Conservation (phyloP, 352 stramenopile species). For the Phytophthora citricola region DNA sequence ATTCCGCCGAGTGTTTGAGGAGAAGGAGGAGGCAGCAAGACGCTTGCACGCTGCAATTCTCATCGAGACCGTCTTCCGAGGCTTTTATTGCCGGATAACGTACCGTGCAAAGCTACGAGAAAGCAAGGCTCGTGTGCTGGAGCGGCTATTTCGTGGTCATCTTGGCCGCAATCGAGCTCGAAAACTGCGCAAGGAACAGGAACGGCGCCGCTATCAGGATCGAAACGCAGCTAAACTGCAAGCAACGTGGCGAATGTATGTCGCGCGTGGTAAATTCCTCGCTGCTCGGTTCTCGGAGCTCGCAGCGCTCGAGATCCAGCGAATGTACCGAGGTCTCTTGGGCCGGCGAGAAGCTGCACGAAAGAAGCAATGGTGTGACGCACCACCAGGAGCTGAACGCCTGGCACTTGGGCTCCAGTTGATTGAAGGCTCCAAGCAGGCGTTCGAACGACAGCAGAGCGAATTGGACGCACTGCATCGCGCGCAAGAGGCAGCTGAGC, state of each 20-base stretch:
- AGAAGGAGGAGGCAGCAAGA: conserved; percentile 26
- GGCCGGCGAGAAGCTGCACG: conserved; percentile 67
- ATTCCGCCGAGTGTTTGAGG: conserved; percentile 38
- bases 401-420: conserved; percentile 90
- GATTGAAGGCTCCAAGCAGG: conserved; percentile 94
- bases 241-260: conserved; percentile 90
- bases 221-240: conserved; percentile 83
- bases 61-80: conserved; percentile 78
- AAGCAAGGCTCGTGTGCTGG: conserved; percentile 56
- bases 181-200: conserved; percentile 48
- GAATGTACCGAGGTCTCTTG: conserved; percentile 87
- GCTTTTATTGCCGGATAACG: conserved; percentile 58
- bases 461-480: conserved; percentile 93
- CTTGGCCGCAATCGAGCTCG: conserved; percentile 50
- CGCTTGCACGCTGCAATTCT: conserved; percentile 39
- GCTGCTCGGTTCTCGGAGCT: conserved; percentile 67
- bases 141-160: conserved; percentile 82
- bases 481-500: conserved; percentile 90
- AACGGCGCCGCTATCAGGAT: conserved; percentile 54
- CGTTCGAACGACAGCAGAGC: conserved; percentile 92
- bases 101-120: conserved; percentile 53
- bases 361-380: conserved; percentile 89
- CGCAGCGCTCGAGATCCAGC: conserved; percentile 91
- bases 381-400: conserved; percentile 88
- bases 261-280: conserved; percentile 72